Evolutionary conservation across 2,329 filamentous ascomycete species (phyloP).

Genomic region (Aspergillus nomiae): DNA sequence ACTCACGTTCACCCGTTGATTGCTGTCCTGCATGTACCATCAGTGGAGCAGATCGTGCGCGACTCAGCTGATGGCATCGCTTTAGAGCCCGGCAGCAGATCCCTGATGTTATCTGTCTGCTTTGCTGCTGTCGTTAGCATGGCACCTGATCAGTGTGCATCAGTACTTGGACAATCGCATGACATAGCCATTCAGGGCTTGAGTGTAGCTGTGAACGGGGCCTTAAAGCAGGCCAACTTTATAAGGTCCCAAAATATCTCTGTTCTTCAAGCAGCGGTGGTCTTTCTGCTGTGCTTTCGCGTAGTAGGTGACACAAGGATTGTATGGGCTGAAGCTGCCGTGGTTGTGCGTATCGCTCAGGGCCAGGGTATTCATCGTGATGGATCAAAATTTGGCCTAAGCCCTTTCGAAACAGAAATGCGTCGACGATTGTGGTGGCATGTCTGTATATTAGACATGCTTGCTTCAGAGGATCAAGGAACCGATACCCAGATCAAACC

Average conservation of each 20-base stretch:
- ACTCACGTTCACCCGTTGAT: conserved; percentile 25
- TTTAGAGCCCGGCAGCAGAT: conserved; percentile 2
- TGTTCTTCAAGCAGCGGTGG: conserved; percentile 20
- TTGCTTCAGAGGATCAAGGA: conserved; percentile 29
- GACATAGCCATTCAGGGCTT: conserved; percentile 7
- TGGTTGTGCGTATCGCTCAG: conserved; percentile 12
- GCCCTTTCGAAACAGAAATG: conserved; percentile 27
- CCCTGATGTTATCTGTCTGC: conserved; percentile 16
- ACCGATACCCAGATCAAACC: conserved; percentile 27
- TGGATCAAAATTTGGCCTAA: conserved; percentile 3
- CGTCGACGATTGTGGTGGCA: conserved; percentile 34
- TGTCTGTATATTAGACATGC: conserved; percentile 31
- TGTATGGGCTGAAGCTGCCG: conserved; percentile 8
- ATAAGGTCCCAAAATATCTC: conserved; percentile 13
- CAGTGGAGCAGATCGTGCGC: conserved; percentile 9
- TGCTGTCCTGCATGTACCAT: conserved; percentile 16
- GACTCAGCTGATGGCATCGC: not conserved
- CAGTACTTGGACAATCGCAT: conserved; percentile 7
- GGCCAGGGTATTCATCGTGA: conserved; percentile 15
- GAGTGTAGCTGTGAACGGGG: conserved; percentile 11
- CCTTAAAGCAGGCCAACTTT: conserved; percentile 17
- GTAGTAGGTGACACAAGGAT: conserved; percentile 9
- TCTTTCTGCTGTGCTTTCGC: conserved; percentile 21
- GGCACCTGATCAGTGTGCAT: conserved; percentile 12
- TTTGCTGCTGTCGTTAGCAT: conserved; percentile 21